phyloP scores from a whole-genome alignment of 1,284 basidiomycete genomes.

The Erythrobasidium hasegawianum region DNA sequence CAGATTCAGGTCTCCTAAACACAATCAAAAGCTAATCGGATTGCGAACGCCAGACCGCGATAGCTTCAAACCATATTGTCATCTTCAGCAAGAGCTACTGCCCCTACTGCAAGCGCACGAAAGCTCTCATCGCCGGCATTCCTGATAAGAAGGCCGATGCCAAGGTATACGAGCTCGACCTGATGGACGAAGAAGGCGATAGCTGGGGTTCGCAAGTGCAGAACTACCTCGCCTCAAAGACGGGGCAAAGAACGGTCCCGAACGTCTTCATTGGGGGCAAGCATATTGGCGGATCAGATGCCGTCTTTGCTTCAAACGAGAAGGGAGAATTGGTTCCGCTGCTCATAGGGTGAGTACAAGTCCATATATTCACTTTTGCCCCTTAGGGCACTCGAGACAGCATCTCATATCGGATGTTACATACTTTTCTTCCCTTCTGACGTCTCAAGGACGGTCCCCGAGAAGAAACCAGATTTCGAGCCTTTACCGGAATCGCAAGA shows the following conservation, averaged over 20 bases:
- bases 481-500: not conserved
- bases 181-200: conserved; percentile 42
- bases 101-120: conserved; percentile 47
- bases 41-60: conserved; percentile 40
- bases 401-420: not conserved
- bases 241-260: conserved; percentile 52
- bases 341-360: conserved; percentile 19
- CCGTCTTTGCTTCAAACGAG: conserved; percentile 38
- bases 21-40: no score
- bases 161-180: conserved; percentile 50
- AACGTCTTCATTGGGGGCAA: conserved; percentile 51
- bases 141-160: conserved; percentile 45
- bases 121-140: conserved; percentile 47
- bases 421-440: no score
- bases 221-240: conserved; percentile 50
- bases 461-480: not conserved
- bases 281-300: conserved; percentile 49
- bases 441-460: conserved; percentile 19
- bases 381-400: not conserved
- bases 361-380: not conserved
- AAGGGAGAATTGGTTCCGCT: conserved; percentile 24
- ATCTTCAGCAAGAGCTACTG: conserved; percentile 50
- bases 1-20: no score
- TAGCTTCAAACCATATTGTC: conserved; percentile 47
- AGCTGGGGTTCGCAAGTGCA: conserved; percentile 41